Evolutionary conservation across 805 yeast genomes (phyloP), one percentile per base, ranked within the genome.

Genomic region (Cyberlindnera lachancei): DNA sequence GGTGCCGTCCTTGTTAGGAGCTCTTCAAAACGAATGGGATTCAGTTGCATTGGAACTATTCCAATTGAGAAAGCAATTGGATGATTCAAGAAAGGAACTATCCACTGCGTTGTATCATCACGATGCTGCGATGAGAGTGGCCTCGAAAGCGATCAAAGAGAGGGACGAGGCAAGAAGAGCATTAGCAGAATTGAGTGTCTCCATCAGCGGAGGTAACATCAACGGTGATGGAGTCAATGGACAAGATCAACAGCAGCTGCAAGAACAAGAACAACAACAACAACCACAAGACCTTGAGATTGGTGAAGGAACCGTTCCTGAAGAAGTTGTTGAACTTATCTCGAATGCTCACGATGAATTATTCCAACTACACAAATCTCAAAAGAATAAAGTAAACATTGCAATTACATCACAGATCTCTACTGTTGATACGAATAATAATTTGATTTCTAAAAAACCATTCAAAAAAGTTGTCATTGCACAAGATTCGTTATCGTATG

Each of bases 11-110:
- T 56, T 88, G 45, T 61, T 88, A 31, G 65, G 84, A 3, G 63
- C 81, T 2, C 73, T 88, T 40, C 96, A 88, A 52, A 75, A 79
- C 38, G 95, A 87, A 55, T 88, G 94, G 87, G 96, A 88, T 50
- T 73, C 95, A 0, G 53, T 84, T 27, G 83, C 90, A 18, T 60
- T 88, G 31, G 96, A 90, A 49, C 66, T 81, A 15, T 86, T 85
- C 48, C 70, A 76, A 24, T 60, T 88, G 40, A 67, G 92, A 38
- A 81, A 83, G 51, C 86, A 81, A 44, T 63, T 87, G 23, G 70
- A 66, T 31, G 62, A 64, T 16, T 67, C 87, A 1, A 70, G 80
- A 37, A 74, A 81, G 44, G 90, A 86, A 46, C 61, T 88, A 30
- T 78, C 92, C 19, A 61, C 80, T 3, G 79, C 95, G 0, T 59